phyloP scores from a whole-genome alignment of 108 stramenopile species.

The Cyclotella cryptica region DNA sequence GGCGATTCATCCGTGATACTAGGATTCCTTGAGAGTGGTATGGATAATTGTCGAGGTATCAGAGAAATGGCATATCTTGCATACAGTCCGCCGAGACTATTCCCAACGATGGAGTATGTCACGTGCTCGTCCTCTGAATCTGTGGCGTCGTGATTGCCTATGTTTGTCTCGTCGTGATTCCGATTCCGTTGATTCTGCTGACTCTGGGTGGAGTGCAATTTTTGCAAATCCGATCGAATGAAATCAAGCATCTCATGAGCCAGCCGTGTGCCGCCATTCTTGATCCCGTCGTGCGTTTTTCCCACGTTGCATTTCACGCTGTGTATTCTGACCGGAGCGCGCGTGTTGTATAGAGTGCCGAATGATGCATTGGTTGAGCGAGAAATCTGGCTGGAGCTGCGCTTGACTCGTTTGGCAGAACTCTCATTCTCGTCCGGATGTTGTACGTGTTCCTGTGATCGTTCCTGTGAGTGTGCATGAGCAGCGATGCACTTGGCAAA shows the following conservation, averaged over 20 bases:
- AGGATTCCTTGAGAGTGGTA: constrained; percentile 38
- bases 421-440: neutral
- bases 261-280: constrained; percentile 76
- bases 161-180: neutral
- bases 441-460: constrained; percentile 6
- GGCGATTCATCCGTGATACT: too few relatives aligned
- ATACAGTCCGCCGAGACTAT: constrained; percentile 87
- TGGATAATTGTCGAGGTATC: constrained; percentile 44
- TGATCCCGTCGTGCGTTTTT: constrained; percentile 82
- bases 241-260: constrained; percentile 72
- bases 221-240: constrained; percentile 60
- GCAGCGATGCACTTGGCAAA: constrained; percentile 31
- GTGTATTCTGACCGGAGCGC: constrained; percentile 63
- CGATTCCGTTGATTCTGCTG: neutral
- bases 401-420: constrained; percentile 24
- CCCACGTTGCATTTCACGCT: constrained; percentile 74
- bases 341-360: neutral
- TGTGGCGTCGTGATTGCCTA: too few relatives aligned
- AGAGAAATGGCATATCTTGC: constrained; percentile 80
- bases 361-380: neutral
- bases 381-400: constrained; percentile 12
- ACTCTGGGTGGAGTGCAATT: neutral
- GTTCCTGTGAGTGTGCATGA: neutral
- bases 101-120: constrained; percentile 85
- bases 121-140: constrained; percentile 32